These are phyloP conservation scores for Selenicereus undatus DNA, from an alignment of 148 eudicot species.

Conservation along the genomic window DNA sequence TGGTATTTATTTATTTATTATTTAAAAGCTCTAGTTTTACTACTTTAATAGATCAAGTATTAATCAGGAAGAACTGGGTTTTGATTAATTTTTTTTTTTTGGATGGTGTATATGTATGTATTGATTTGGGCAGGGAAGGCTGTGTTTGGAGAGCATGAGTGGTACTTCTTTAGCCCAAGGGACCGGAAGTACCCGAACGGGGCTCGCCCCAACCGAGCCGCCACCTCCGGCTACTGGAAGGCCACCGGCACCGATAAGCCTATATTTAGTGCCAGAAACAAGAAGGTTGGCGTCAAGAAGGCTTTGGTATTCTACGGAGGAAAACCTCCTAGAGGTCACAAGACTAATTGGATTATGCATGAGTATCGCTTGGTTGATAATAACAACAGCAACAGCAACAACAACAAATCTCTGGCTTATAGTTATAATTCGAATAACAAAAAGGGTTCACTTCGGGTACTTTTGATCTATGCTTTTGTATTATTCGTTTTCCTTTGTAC, in stretches of 20 bases:
- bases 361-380: slow-evolving; percentile 48
- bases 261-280: slow-evolving; percentile 35
- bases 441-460: slow-evolving; percentile 71
- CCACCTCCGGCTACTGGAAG: slow-evolving; percentile 73
- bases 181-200: slow-evolving; percentile 68
- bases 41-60: neutral
- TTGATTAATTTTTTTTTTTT: neutral
- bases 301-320: slow-evolving; percentile 65
- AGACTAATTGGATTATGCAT: slow-evolving; percentile 74
- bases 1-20: slow-evolving; percentile 25
- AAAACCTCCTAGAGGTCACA: slow-evolving; percentile 60
- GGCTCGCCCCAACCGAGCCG: slow-evolving; percentile 64
- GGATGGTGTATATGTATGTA: no score
- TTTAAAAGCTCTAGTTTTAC: no score
- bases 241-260: slow-evolving; percentile 75
- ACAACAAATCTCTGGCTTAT: slow-evolving; percentile 50
- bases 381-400: slow-evolving; percentile 18
- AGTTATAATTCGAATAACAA: slow-evolving; percentile 30
- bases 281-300: slow-evolving; percentile 62
- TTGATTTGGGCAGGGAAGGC: slow-evolving; percentile 46
- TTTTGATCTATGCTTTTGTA: neutral
- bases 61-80: no score
- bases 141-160: slow-evolving; percentile 59
- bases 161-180: slow-evolving; percentile 69
- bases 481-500: neutral